A percentile compares a stretch with the other conserved stretches of the same genome.
phyloP scores from a whole-genome alignment of 1,284 basidiomycete species.

The Cutaneotrichosporon curvatum region DNA sequence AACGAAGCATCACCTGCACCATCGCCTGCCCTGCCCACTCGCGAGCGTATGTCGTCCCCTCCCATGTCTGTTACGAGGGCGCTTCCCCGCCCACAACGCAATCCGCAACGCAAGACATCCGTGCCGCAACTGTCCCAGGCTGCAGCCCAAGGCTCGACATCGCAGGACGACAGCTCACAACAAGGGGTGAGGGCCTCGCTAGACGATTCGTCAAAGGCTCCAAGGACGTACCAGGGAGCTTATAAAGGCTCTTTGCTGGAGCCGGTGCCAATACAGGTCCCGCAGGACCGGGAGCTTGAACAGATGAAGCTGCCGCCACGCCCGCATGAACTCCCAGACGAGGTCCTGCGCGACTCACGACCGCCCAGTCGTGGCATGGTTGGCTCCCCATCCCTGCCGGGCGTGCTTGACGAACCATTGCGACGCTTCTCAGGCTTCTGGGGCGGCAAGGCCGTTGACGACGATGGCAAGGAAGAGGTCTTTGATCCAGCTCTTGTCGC shows the following conservation, averaged over 20 bases:
- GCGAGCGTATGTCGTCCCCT: too few relatives aligned
- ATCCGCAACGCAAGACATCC: background rate
- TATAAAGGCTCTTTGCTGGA: too few relatives aligned
- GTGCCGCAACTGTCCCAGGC: background rate
- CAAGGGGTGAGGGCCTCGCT: too few relatives aligned
- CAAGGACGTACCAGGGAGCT: too few relatives aligned
- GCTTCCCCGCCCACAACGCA: background rate
- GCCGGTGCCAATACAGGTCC: background rate
- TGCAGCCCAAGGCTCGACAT: too few relatives aligned
- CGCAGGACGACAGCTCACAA: too few relatives aligned
- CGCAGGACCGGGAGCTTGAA: slow-evolving; percentile 1
- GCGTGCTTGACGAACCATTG: slow-evolving; percentile 28
- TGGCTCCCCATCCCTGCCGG: slow-evolving; percentile 6
- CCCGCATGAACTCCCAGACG: slow-evolving; percentile 35
- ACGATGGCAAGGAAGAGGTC: slow-evolving; percentile 19
- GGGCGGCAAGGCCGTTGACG: slow-evolving; percentile 5
- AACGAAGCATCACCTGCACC: too few relatives aligned
- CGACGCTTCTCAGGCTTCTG: slow-evolving; percentile 32
- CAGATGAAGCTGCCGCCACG: slow-evolving; percentile 29
- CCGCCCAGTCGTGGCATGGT: slow-evolving; percentile 7
- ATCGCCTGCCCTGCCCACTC: too few relatives aligned
- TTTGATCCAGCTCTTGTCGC: slow-evolving; percentile 28
- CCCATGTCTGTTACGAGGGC: too few relatives aligned
- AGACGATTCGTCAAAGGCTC: too few relatives aligned
- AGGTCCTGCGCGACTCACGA: background rate